A percentile compares a stretch with the other conserved stretches of the same genome.
Conservation (phyloP, 1,284 basidiomycete genomes). For the Rhodotorula sp. region DNA sequence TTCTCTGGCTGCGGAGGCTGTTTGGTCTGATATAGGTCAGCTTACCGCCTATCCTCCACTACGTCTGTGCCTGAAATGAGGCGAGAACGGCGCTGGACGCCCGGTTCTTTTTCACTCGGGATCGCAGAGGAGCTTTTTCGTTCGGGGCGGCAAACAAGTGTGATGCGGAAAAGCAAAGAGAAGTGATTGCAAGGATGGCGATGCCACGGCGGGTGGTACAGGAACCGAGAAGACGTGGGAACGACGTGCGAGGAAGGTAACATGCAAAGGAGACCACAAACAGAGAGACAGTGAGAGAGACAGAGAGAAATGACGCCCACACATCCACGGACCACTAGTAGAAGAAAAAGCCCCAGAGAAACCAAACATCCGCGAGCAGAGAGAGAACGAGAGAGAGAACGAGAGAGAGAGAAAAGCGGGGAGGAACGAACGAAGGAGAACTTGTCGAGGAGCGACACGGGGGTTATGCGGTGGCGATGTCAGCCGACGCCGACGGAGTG, state of each 20-base stretch:
- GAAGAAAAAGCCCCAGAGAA: not conserved
- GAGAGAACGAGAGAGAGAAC: not conserved
- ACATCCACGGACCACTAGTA: not conserved
- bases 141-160: too few relatives aligned
- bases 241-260: too few relatives aligned
- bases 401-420: not conserved
- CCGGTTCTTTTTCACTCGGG: too few relatives aligned
- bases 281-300: too few relatives aligned
- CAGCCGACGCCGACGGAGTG: not conserved
- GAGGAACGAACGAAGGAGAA: not conserved
- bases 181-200: not conserved
- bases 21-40: slow-evolving; percentile 9
- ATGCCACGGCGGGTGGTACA: too few relatives aligned
- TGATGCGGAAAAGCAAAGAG: too few relatives aligned
- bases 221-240: too few relatives aligned
- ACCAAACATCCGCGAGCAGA: not conserved
- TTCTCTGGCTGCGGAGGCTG: slow-evolving; percentile 22
- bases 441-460: not conserved
- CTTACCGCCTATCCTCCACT: not conserved
- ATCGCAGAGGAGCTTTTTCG: too few relatives aligned
- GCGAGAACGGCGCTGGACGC: not conserved
- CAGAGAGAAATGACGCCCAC: not conserved
- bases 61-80: too few relatives aligned
- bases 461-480: not conserved
- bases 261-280: too few relatives aligned